Evolutionary conservation across 1,284 basidiomycete genomes (phyloP), one percentile per base, ranked within the genome.

Genomic region (Malassezia restricta): DNA sequence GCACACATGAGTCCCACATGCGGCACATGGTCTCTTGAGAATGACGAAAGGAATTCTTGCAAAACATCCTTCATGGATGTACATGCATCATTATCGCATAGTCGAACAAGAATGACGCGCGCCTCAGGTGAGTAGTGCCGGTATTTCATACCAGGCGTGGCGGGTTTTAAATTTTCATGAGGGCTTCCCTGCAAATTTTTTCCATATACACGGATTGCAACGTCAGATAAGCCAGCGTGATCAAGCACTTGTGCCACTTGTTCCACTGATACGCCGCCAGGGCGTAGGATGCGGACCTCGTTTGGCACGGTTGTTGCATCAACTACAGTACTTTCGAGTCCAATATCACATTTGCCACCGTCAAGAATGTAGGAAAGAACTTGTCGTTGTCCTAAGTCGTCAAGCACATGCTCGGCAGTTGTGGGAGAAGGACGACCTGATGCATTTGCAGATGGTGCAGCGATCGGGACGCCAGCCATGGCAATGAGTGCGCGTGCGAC

Each of bases 101-200:
- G 8, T 44, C 11, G 35, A n/a, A 47, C 43, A 5, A 70, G 54
- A 0, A 68, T 47, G 0, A 73, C 70, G 5, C 58, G 53, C 2
- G 70, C 68, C 0, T 64, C 77, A 1, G 92, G 92, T 27, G 90
- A 86, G 73, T 99, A 99, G 76, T 99, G 94, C 47, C 86, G 81
- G 74, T 99, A 99, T 76, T 99, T 99, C 91, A 96, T 95, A n/a
- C 94, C 94, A 0, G 94, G 94, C 0, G 94, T 98, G 1, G 88
- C 91, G 1, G 92, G 92, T 28, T 67, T 62, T 30, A 49, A 52
- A 41, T 70, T 66, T 30, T 59, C 51, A 28, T 56, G 49, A 1
- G 38, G 43, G 37, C 61, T 63, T 8, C 63, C 56, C 30, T 57
- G 59, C 57, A 68, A 56, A 33, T 71, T 64, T 57, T 63, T 64